Conservation (phyloP, 1,139 yeast genomes). For the Taphrina pruni region DNA sequence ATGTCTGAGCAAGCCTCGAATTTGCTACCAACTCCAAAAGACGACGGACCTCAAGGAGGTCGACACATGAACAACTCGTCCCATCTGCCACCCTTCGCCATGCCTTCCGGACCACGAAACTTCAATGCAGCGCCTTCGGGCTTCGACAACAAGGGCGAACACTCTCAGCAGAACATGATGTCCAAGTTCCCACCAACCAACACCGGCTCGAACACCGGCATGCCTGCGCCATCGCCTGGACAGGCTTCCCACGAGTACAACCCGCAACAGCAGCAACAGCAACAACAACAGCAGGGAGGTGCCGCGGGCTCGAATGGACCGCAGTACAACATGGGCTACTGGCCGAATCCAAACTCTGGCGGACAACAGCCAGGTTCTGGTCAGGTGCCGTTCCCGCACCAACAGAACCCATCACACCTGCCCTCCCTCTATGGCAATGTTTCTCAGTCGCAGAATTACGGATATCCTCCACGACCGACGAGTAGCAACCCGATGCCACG, state of each 20-base stretch:
- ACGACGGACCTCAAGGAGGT: slow-evolving; percentile 18
- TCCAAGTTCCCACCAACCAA: slow-evolving; percentile 27
- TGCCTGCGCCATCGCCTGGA: slow-evolving; percentile 16
- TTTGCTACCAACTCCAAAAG: slow-evolving; percentile 23
- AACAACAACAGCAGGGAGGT: slow-evolving; percentile 18
- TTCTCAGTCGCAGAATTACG: slow-evolving; percentile 5
- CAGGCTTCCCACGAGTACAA: slow-evolving; percentile 24
- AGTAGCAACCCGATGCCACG: slow-evolving; percentile 30
- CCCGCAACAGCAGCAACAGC: slow-evolving; percentile 21
- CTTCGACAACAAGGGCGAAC: slow-evolving; percentile 26
- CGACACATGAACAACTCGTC: slow-evolving; percentile 32
- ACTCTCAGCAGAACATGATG: slow-evolving; percentile 29
- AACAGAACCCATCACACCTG: slow-evolving; percentile 26
- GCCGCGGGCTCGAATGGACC: slow-evolving; percentile 8
- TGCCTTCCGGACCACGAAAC: slow-evolving; percentile 30
- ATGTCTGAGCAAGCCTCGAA: slow-evolving; percentile 26
- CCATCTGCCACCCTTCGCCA: slow-evolving; percentile 34
- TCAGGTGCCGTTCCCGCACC: slow-evolving; percentile 28
- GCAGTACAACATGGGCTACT: slow-evolving; percentile 26
- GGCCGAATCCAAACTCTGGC: slow-evolving; percentile 21
- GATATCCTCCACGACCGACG: slow-evolving; percentile 24
- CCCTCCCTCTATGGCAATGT: slow-evolving; percentile 26
- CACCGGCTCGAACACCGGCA: slow-evolving; percentile 11
- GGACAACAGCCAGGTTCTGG: slow-evolving; percentile 11
- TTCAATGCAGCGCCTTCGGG: slow-evolving; percentile 12